Evolutionary conservation across 768 basidiomycete genomes (phyloP).

Genomic region (Lenzites betulinus): DNA sequence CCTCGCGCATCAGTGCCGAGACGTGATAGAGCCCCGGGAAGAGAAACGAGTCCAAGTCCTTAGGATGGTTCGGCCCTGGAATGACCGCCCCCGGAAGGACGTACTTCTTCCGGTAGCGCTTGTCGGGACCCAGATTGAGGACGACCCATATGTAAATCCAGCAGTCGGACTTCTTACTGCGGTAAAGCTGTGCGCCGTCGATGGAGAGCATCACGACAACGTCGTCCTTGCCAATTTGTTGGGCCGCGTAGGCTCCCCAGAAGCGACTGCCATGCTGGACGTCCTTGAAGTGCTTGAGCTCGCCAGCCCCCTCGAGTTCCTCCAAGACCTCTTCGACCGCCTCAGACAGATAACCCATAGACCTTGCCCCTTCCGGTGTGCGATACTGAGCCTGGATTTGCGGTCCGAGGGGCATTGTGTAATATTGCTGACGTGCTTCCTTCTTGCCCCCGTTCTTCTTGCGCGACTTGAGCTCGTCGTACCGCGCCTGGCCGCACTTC

Average conservation of each 20-base stretch:
- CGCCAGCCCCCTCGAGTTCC: neutral
- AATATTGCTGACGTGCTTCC: slow-evolving; percentile 14
- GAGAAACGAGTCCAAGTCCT: slow-evolving; percentile 36
- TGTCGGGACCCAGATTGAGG: slow-evolving; percentile 24
- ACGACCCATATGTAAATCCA: slow-evolving; percentile 38
- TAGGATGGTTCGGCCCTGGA: slow-evolving; percentile 36
- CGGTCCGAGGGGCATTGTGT: slow-evolving; percentile 27
- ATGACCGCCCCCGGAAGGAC: slow-evolving; percentile 31
- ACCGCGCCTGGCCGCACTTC: slow-evolving; percentile 17
- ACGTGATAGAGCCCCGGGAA: slow-evolving; percentile 34
- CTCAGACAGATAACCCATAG: slow-evolving; percentile 15
- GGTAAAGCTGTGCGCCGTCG: slow-evolving; percentile 21
- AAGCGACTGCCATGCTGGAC: slow-evolving; percentile 16
- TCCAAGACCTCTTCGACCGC: slow-evolving; percentile 9
- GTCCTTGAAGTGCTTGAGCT: slow-evolving; percentile 10
- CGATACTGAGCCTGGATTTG: slow-evolving; percentile 22
- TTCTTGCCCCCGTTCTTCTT: neutral
- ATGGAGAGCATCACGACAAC: slow-evolving; percentile 19
- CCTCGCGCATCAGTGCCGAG: slow-evolving; percentile 29
- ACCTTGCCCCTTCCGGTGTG: slow-evolving; percentile 8
- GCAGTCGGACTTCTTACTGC: slow-evolving; percentile 28
- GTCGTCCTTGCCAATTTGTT: slow-evolving; percentile 17
- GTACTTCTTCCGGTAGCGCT: slow-evolving; percentile 32
- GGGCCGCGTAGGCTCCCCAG: slow-evolving; percentile 14
- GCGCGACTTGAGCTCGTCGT: slow-evolving; percentile 7